phyloP scores from a whole-genome alignment of 202 grass and related monocot genomes.

The Thinopyrum obtusiflorum region DNA sequence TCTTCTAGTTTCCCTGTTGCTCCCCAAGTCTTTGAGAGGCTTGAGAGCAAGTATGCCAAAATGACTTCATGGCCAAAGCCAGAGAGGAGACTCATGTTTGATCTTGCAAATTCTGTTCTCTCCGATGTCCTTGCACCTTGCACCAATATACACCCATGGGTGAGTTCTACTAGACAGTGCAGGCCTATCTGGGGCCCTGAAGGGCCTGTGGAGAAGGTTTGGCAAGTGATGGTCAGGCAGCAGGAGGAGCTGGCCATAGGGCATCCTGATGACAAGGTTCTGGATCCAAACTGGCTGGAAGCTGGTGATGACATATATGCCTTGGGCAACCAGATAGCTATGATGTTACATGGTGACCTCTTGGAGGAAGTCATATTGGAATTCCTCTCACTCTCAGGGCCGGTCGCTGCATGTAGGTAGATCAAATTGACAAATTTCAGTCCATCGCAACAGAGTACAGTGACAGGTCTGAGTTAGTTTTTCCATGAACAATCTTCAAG shows the following conservation, averaged over 20 bases:
- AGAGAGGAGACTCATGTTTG: conserved; percentile 83
- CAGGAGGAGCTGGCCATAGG: conserved; percentile 33
- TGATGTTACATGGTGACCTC: conserved; percentile 55
- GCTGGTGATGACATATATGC: conserved; percentile 51
- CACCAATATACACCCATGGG: conserved; percentile 59
- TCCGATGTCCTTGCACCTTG: conserved; percentile 59
- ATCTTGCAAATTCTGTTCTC: conserved; percentile 71
- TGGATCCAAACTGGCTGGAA: conserved; percentile 60
- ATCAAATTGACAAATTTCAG: neutral
- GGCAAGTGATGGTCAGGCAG: conserved; percentile 59
- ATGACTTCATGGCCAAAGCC: conserved; percentile 57
- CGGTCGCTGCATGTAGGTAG: neutral
- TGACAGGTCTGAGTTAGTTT: neutral
- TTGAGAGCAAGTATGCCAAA: conserved; percentile 75
- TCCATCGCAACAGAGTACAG: neutral
- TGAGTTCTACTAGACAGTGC: conserved; percentile 32
- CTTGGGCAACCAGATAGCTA: conserved; percentile 66
- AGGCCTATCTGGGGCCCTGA: conserved; percentile 57
- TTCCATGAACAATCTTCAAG: neutral
- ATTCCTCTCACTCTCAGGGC: conserved; percentile 33
- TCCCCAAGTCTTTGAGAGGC: conserved; percentile 54
- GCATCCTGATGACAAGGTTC: conserved; percentile 61
- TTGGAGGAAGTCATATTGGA: conserved; percentile 74
- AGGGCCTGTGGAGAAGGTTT: conserved; percentile 86
- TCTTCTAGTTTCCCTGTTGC: conserved; percentile 52